A percentile compares a stretch with the other conserved stretches of the same genome.
Conservation (phyloP, 306 rosid species). For the Aeschynomene evenia region DNA sequence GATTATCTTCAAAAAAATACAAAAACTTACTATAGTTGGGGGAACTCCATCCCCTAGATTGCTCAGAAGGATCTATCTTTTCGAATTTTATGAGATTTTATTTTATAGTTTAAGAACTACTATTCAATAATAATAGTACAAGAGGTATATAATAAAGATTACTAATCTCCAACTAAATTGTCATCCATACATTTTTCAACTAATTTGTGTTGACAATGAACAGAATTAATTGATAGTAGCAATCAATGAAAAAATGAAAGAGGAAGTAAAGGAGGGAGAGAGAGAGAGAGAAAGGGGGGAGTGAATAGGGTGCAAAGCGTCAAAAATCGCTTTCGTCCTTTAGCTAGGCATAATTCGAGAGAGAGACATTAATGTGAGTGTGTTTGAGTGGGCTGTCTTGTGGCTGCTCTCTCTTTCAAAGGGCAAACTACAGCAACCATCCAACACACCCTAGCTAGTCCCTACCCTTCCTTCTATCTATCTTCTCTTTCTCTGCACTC, state of each 20-base stretch:
- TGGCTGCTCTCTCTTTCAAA: constrained; percentile 11
- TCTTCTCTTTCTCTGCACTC: constrained; percentile 12
- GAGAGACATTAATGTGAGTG: constrained; percentile 46
- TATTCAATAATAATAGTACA: no score
- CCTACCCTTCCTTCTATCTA: no score
- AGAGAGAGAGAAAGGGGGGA: background rate
- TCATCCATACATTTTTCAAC: no score
- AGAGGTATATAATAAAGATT: no score
- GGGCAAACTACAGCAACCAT: background rate
- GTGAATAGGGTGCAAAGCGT: constrained; percentile 16
- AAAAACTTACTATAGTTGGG: background rate
- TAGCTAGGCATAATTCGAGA: constrained; percentile 46
- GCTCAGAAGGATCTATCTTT: background rate
- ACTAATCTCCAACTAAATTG: no score
- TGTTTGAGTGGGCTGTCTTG: background rate
- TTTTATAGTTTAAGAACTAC: no score
- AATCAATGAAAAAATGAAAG: background rate
- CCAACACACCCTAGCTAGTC: no score
- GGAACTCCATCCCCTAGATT: background rate
- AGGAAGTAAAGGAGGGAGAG: background rate
- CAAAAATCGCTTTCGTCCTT: constrained; percentile 49
- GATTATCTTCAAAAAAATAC: background rate
- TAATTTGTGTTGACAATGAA: background rate
- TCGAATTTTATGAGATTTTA: no score
- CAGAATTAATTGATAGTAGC: background rate